Evolutionary conservation across 331 rosid species (phyloP).

Genomic region (Erythrophleum ivorense): DNA sequence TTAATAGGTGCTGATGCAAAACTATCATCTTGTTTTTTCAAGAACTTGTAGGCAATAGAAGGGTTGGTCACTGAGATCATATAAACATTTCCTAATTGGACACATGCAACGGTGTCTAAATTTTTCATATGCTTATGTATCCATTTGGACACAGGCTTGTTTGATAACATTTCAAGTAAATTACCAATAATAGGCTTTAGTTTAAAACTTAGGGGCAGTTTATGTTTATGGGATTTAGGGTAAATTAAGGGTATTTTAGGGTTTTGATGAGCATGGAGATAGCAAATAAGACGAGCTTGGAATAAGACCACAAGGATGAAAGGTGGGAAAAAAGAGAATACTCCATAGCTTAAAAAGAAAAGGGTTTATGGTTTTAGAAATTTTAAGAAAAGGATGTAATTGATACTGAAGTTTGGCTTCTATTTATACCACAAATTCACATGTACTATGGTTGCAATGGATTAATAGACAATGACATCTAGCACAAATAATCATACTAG

Average conservation of each 20-base stretch:
- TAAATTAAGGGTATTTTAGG: not conserved
- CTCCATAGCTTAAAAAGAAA: not conserved
- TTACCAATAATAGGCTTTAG: constrained; percentile 55
- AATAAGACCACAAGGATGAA: not conserved
- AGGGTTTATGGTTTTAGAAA: no score
- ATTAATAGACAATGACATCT: no score
- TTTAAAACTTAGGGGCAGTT: constrained; percentile 50
- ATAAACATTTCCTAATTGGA: constrained; percentile 43
- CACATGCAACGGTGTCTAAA: constrained; percentile 41
- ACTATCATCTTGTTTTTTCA: constrained; percentile 44
- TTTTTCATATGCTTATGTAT: constrained; percentile 38
- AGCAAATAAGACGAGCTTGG: not conserved
- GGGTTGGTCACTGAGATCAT: constrained; percentile 50
- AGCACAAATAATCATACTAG: no score
- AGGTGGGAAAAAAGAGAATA: not conserved
- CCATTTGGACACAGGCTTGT: constrained; percentile 39
- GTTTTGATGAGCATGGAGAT: not conserved
- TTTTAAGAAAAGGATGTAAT: no score
- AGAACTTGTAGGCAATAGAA: constrained; percentile 44
- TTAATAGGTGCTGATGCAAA: constrained; percentile 47
- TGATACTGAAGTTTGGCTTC: no score
- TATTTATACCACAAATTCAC: no score
- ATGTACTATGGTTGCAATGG: no score
- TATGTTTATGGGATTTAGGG: not conserved
- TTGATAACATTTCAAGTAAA: constrained; percentile 41